Base-by-base conservation (phyloP, 2,329 filamentous ascomycete species). In the Fusarium begoniae region DNA sequence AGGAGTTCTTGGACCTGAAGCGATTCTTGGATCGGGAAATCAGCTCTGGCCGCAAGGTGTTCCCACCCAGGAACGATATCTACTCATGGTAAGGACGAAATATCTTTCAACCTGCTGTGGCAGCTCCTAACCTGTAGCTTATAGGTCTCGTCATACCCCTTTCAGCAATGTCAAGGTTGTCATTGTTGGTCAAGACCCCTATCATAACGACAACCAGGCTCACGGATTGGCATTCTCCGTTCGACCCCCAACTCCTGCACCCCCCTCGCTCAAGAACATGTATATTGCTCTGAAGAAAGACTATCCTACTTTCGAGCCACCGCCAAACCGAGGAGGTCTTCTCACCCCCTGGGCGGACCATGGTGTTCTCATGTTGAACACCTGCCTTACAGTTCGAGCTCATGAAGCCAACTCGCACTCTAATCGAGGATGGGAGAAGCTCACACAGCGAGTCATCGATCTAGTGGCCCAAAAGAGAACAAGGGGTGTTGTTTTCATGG, bases 211-310 rank as follows among this genome's bases (percentile, higher is more conserved):
- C 81, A 97, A 97, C 83, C 96, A 99, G 87, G 96, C 96, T 57
- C 96, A 98, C 82, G 96, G 96, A 48, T 91, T 99, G 67, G 96
- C 94, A 81, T 99, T 99, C 87, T 98, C 94, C 54, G 95, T 98
- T 63, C 93, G 94, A 15, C 92, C 96, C 7, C 96, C 96, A 0
- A 97, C 94, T 0, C 90, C 90, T 8, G 94, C 96, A 3, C 96
- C 96, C 0, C 95, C 96, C 0, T 98, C 94, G 2, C 91, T 99
- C 22, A 90, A 90, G 78, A 99, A 99, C 84, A 98, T 99, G 85
- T 99, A 97, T 87, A 95, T 88, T 48, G 93, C 91, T 17, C 90
- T 99, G 64, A 91, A 93, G 80, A 95, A 93, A 63, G 95, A 98
- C 84, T 98, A 98, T 80, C 95, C 96, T 0, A 83, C 86, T 48